These are phyloP conservation scores for Lactuca saligna DNA, from an alignment of 129 eudicot species.

Conservation along the genomic window DNA sequence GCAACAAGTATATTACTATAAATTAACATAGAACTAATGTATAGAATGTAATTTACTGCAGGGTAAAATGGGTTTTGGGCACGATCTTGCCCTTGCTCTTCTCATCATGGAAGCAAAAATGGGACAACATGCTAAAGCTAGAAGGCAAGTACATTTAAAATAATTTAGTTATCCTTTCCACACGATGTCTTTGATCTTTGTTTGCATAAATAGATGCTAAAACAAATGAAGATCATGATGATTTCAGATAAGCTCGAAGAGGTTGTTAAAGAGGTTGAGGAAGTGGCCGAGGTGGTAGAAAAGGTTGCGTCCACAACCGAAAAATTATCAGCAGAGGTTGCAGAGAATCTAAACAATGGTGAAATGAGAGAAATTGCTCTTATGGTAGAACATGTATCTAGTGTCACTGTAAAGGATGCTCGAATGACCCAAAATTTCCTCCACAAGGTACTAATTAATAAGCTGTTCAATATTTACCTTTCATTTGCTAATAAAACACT, in stretches of 20 bases:
- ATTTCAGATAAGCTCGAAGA: conserved; percentile 50
- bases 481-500: background rate
- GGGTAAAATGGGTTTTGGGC: conserved; percentile 65
- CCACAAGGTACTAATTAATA: conserved; percentile 46
- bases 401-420: conserved; percentile 54
- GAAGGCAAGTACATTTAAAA: conserved; percentile 49
- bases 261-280: conserved; percentile 54
- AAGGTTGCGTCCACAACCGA: conserved; percentile 61
- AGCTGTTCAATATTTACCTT: background rate
- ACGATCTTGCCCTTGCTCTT: conserved; percentile 41
- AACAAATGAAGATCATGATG: conserved; percentile 1
- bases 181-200: background rate
- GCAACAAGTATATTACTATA: background rate
- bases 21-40: conserved; percentile 5
- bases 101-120: conserved; percentile 52
- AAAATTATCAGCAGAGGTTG: conserved; percentile 48
- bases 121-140: conserved; percentile 41
- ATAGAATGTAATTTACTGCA: conserved; percentile 17
- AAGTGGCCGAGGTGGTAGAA: conserved; percentile 59
- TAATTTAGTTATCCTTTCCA: background rate
- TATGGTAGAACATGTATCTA: conserved; percentile 46
- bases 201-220: background rate
- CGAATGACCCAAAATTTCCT: conserved; percentile 43
- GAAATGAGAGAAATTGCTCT: conserved; percentile 52
- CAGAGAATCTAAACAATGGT: conserved; percentile 47